These are phyloP conservation scores for Metschnikowia hibisci DNA, from an alignment of 805 yeast species.

Conservation along the genomic window DNA sequence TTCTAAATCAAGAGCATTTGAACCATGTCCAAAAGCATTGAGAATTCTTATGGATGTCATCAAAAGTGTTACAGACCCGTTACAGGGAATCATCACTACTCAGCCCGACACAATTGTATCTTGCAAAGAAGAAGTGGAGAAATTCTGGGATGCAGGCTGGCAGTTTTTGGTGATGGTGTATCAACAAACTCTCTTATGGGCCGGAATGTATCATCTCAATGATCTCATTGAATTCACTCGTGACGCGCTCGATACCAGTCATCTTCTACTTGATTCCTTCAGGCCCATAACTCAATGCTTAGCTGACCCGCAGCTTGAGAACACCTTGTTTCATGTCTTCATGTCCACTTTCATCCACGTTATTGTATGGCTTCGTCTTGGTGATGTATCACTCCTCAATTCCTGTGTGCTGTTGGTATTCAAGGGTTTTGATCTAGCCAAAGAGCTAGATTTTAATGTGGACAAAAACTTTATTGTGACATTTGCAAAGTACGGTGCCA, in stretches of 20 bases:
- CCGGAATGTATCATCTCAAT: conserved; percentile 51
- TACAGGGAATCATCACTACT: conserved; percentile 48
- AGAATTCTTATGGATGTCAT: conserved; percentile 72
- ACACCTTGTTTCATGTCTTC: conserved; percentile 45
- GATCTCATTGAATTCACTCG: conserved; percentile 77
- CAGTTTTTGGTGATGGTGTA: conserved; percentile 64
- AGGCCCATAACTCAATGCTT: conserved; percentile 34
- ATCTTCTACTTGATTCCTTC: conserved; percentile 61
- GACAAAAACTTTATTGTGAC: conserved; percentile 51
- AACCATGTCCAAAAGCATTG: conserved; percentile 73
- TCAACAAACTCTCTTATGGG: conserved; percentile 70
- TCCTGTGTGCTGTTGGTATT: conserved; percentile 72
- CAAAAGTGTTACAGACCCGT: conserved; percentile 60
- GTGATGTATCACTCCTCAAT: conserved; percentile 68
- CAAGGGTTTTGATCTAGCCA: conserved; percentile 61
- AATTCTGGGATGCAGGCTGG: conserved; percentile 76
- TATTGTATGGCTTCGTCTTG: conserved; percentile 77
- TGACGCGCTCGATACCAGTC: conserved; percentile 78
- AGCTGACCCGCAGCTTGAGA: conserved; percentile 9
- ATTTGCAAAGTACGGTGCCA: conserved; percentile 61
- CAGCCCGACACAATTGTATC: conserved; percentile 6
- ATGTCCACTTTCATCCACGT: conserved; percentile 63
- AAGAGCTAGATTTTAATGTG: conserved; percentile 47
- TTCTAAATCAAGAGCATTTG: conserved; percentile 49
- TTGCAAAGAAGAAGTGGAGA: conserved; percentile 22